Conservation (phyloP, 2,329 filamentous ascomycete genomes). For the Paramyrothecium sp. region DNA sequence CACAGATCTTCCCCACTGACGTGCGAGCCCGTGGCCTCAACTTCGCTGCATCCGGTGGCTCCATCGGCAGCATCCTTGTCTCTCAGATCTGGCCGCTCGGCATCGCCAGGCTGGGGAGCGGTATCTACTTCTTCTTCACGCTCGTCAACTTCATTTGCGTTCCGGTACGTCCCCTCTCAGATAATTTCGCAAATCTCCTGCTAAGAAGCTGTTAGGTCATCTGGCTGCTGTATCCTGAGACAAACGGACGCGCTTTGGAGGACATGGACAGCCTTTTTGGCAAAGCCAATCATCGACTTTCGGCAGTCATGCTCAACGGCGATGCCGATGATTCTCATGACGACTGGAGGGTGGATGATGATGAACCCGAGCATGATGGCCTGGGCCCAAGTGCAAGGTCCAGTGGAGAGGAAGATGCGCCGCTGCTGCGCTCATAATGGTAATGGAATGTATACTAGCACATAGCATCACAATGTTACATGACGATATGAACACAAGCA, state of each 20-base stretch:
- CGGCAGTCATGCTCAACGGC: not conserved
- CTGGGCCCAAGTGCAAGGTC: not conserved
- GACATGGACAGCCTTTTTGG: conserved; percentile 44
- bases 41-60: conserved; percentile 51
- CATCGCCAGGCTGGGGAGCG: conserved; percentile 46
- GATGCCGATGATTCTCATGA: not conserved
- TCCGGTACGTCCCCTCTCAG: conserved; percentile 28
- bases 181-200: not conserved
- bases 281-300: not conserved
- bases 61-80: conserved; percentile 54
- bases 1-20: conserved; percentile 53
- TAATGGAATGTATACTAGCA: too few species aligned
- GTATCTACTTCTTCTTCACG: conserved; percentile 54
- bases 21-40: conserved; percentile 56
- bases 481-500: not conserved
- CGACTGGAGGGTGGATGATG: not conserved
- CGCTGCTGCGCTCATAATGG: not conserved
- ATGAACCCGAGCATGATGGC: not conserved
- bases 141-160: conserved; percentile 28
- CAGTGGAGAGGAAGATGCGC: not conserved
- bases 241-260: conserved; percentile 38
- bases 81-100: conserved; percentile 56
- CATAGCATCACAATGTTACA: too few species aligned
- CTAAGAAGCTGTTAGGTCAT: conserved; percentile 28
- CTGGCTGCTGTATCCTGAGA: conserved; percentile 42